Evolutionary conservation across 2,329 filamentous ascomycete species (phyloP), one percentile per base, ranked within the genome.

Genomic region (Penicillium concentricum): DNA sequence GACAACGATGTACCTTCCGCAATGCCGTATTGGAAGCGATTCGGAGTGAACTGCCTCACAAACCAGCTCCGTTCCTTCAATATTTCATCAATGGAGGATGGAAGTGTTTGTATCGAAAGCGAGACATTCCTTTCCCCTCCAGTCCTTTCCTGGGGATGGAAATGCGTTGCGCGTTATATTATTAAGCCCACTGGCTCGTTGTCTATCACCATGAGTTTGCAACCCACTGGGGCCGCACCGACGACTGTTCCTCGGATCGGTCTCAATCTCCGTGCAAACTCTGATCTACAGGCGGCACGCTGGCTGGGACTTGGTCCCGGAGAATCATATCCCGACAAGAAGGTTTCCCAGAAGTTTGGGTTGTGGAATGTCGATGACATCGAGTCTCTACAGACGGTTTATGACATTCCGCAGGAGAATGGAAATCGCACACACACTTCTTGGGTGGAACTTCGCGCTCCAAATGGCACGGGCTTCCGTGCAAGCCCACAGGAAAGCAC

Each of bases 1-100:
- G 67, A 71, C 56, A 72, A 72, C 54, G 70, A 72, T 41, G 55
- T 64, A 16, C 60, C 68, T 7, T 65, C 59, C 22, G 65, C 69
- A 26, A 61, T 64, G 2, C 50, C 52, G 8, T 59, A 69, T 53
- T 69, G 70, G 63, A 65, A 65, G 9, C 61, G 62, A 18, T 69
- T 63, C 39, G 66, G 68, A n/a, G 39, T 10, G 15, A 51, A 28
- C 16, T 39, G 38, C 5, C 39, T 46, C 24, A 53, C 32, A n/a
- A 53, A 46, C 32, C 41, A 46, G 24, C 18, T 53, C 18, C 50
- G 41, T 6, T 53, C 50, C 4, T 39, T 53, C n/a, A 26, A 39
- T 9, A 7, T 13, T 2, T 32, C 42, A 16, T 18, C 50, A 10
- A 20, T 32, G 4, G 42, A 37, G 4, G 12, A 46, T 20, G 50